A percentile compares a stretch with the other conserved stretches of the same genome.
Conservation (phyloP, 768 basidiomycete genomes). For the Mycena leptocephala region DNA sequence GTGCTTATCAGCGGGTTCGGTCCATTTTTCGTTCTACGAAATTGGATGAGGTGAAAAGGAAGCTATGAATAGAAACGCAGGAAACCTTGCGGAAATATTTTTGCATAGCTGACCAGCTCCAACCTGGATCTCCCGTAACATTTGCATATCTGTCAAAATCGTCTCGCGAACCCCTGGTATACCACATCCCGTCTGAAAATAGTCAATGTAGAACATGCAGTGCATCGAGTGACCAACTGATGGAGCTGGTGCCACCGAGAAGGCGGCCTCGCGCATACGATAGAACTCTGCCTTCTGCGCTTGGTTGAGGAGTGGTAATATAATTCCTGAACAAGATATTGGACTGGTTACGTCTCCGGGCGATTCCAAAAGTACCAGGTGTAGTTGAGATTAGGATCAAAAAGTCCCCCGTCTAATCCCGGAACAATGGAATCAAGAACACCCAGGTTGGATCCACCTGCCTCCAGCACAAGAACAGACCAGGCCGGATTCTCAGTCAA, state of each 20-base stretch:
- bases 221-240: slow-evolving; percentile 39
- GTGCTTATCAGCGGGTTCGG: slow-evolving; percentile 54
- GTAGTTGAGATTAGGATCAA: background rate
- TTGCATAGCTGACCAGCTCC: slow-evolving; percentile 53
- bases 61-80: background rate
- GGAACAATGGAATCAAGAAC: slow-evolving; percentile 32
- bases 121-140: slow-evolving; percentile 52
- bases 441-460: slow-evolving; percentile 21
- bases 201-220: background rate
- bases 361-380: slow-evolving; percentile 1
- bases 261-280: slow-evolving; percentile 45
- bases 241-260: slow-evolving; percentile 49
- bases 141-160: slow-evolving; percentile 51
- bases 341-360: background rate
- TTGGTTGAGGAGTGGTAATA: slow-evolving; percentile 45
- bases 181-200: slow-evolving; percentile 47
- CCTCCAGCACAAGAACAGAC: slow-evolving; percentile 38
- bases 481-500: slow-evolving; percentile 35
- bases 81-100: slow-evolving; percentile 50
- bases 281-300: slow-evolving; percentile 41
- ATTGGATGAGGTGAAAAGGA: too few species aligned
- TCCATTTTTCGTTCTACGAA: slow-evolving; percentile 56
- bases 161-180: slow-evolving; percentile 50
- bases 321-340: slow-evolving; percentile 25
- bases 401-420: background rate